Base-by-base conservation (phyloP, 495 filamentous ascomycete genomes). In the Hypoxylon rickii region DNA sequence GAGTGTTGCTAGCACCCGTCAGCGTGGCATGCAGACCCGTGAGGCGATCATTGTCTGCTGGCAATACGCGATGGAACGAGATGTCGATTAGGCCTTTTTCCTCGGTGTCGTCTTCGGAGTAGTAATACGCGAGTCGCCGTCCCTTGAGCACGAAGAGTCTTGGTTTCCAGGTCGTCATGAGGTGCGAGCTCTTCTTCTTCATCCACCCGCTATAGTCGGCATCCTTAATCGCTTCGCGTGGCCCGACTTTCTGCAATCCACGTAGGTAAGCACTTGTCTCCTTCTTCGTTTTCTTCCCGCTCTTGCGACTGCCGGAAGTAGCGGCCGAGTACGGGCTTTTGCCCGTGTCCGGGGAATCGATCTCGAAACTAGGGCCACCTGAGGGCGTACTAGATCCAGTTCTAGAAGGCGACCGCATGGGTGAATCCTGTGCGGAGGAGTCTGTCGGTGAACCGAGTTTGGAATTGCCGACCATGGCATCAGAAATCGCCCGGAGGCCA, bases 131-230 rank as follows among this genome's bases (percentile, higher is more conserved):
- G 16, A 99, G 81, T 11, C 95, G 85, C 55, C 90, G 83, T 37
- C 95, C 95, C 46, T 90, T 89, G 24, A 99, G 79, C 16, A 97
- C 88, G 65, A 99, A 99, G 24, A 97, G 82, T 7, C 95, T 86
- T 33, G 89, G 85, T 66, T 97, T 97, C 95, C 95, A 99, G 1
- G 90, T 96, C 2, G 90, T 88, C 88, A 97, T 95, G 42, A 97
- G 76, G 58, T 94, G 94, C 2, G 90, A 90, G 40, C 90, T 96
- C 64, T 92, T 86, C 81, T 99, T 99, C 78, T 96, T 97, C 95
- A 99, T 99, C 95, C 95, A 99, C 18, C 95, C 95, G 58, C 86
- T 91, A 65, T 92, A 99, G 63, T 99, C 94, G 39, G 90, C 93
- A 47, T 84, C 86, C 44, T 81, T 74, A 72, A 96, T 92, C 54